Evolutionary conservation across 192 early-diverging fungal species (phyloP), one percentile per base, ranked within the genome.

Genomic region (Radiomyces spectabilis): DNA sequence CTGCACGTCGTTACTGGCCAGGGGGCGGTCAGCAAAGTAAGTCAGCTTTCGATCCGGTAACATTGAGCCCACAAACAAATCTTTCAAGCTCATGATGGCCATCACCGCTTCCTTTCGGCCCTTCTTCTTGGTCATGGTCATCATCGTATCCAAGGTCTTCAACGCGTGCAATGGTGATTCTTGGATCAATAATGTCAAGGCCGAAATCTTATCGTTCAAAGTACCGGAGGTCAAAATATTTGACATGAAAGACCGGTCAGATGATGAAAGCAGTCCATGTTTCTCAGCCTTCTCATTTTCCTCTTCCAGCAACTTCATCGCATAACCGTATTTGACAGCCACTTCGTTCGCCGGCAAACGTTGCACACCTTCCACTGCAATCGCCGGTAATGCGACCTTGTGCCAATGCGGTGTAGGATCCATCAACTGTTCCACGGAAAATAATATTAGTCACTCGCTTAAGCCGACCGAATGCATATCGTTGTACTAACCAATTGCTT

Each of bases 191-290:
- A 99, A 76, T 1, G 93, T 93, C 48, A 99, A 66, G 18, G 94
- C 94, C 16, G 93, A 94, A 24, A 97, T 82, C 54, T 88, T 87
- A 79, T 99, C 96, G 35, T 85, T 89, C 37, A 91, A 66, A 16
- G 96, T 99, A 69, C 96, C 96, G 26, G 89, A 91, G 40, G 82
- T 68, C 65, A 99, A 69, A 31, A 99, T 88, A 39, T 86, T 91
- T 16, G 85, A 72, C 13, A 96, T 78, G 68, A 97, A 99, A 33
- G 80, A 80, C 47, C 77, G 76, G 74, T 99, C 92, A 18, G 91
- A 84, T 3, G 83, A 78, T 9, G 85, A 85, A 33, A 85, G 68
- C 25, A 72, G 73, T 38, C 71, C 69, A 27, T 73, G 68, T 34
- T 72, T 73, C 33, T 79, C 75, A 47, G 78, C 78, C 26, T 63